phyloP scores from a whole-genome alignment of 345 rosid genomes.

The Abelmoschus esculentus region DNA sequence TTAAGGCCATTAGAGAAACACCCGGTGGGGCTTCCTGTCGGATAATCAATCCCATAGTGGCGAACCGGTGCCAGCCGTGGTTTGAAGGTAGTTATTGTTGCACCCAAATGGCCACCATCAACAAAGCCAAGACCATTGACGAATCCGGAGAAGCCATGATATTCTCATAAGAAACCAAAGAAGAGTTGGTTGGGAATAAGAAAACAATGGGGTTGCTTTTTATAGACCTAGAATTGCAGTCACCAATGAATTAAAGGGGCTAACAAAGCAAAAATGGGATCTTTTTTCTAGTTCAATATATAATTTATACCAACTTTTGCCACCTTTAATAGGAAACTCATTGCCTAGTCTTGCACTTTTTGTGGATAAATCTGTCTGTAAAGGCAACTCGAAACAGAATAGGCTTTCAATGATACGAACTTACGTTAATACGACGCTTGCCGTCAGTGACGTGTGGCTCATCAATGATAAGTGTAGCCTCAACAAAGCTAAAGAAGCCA shows the following conservation, averaged over 20 bases:
- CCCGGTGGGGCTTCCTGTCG: slow-evolving; percentile 54
- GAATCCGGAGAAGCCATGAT: not conserved
- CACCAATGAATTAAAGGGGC: not conserved
- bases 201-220: not conserved
- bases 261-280: not conserved
- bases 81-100: slow-evolving; percentile 62
- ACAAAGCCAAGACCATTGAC: slow-evolving; percentile 13
- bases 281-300: not conserved
- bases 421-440: not conserved
- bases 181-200: not conserved
- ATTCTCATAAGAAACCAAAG: not conserved
- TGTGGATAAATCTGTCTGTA: not conserved
- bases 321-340: not conserved
- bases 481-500: no score
- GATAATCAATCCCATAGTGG: slow-evolving; percentile 70
- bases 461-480: not conserved
- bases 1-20: slow-evolving; percentile 83
- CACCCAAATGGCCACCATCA: slow-evolving; percentile 8
- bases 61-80: slow-evolving; percentile 13
- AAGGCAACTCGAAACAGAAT: not conserved
- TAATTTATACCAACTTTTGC: slow-evolving; percentile 2
- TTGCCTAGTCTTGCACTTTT: not conserved
- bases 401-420: not conserved
- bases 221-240: not conserved
- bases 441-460: not conserved